These are phyloP conservation scores for Carex arenaria DNA, from an alignment of 202 grass and related monocot genomes.

Conservation along the genomic window DNA sequence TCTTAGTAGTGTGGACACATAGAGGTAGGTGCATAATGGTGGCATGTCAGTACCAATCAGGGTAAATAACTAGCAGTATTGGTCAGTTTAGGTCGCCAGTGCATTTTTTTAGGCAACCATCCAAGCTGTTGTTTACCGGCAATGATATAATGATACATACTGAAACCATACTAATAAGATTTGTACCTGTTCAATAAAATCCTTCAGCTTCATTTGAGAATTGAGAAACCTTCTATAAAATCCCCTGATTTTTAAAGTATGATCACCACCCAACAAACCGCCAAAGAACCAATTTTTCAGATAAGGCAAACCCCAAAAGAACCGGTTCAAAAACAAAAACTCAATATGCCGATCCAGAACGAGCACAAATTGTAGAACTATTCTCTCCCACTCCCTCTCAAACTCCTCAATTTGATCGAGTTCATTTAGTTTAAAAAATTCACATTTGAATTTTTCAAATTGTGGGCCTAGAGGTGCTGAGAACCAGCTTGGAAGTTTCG, in stretches of 20 bases:
- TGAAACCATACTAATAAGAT: not conserved
- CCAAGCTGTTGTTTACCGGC: not conserved
- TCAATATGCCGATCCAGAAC: conserved; percentile 29
- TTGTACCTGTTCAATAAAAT: conserved; percentile 49
- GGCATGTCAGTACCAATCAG: no score
- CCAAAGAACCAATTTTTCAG: conserved; percentile 52
- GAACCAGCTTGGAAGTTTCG: conserved; percentile 39
- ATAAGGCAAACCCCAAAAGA: conserved; percentile 33
- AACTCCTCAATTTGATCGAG: conserved; percentile 34
- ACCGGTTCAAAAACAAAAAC: conserved; percentile 31
- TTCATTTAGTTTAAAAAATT: conserved; percentile 38
- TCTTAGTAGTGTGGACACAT: not conserved
- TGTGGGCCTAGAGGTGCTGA: conserved; percentile 20
- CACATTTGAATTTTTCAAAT: conserved; percentile 38
- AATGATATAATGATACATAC: conserved; percentile 5
- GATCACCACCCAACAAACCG: conserved; percentile 27
- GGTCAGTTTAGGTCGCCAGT: not conserved
- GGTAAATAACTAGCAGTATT: not conserved
- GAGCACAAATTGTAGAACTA: conserved; percentile 39
- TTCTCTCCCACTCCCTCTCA: conserved; percentile 36
- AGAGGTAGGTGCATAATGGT: not conserved
- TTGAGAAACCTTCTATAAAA: conserved; percentile 44
- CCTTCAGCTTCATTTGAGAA: conserved; percentile 38
- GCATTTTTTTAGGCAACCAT: not conserved
- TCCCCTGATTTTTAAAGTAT: conserved; percentile 23